phyloP scores from a whole-genome alignment of 805 yeast genomes.

The Candida piceae region DNA sequence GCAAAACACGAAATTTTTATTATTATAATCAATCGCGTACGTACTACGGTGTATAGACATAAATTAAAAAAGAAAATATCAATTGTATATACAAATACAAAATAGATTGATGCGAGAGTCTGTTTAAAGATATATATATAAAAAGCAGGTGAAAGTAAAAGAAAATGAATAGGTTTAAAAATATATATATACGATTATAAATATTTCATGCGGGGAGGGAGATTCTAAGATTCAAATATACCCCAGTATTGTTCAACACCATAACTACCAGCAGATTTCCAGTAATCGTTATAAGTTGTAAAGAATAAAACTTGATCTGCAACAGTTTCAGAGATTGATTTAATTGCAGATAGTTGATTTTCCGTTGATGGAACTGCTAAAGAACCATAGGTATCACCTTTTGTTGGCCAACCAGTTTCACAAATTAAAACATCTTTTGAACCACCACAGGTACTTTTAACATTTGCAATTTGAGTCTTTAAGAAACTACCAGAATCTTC shows the following conservation, averaged over 20 bases:
- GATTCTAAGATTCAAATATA: no score
- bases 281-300: constrained; percentile 57
- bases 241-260: constrained; percentile 65
- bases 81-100: no score
- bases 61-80: no score
- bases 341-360: constrained; percentile 49
- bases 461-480: constrained; percentile 38
- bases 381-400: constrained; percentile 47
- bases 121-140: no score
- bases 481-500: constrained; percentile 51
- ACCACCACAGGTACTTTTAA: constrained; percentile 43
- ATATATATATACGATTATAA: no score
- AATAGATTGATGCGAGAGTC: no score
- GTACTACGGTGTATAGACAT: no score
- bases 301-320: constrained; percentile 51
- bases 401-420: constrained; percentile 71
- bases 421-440: constrained; percentile 46
- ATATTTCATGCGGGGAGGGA: no score
- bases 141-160: no score
- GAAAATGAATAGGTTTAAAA: no score
- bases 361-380: constrained; percentile 47
- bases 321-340: constrained; percentile 41
- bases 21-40: no score
- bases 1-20: no score
- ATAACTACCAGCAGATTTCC: constrained; percentile 54